Conservation (phyloP, 78 protist species). For the Emiliania huxleyi region DNA sequence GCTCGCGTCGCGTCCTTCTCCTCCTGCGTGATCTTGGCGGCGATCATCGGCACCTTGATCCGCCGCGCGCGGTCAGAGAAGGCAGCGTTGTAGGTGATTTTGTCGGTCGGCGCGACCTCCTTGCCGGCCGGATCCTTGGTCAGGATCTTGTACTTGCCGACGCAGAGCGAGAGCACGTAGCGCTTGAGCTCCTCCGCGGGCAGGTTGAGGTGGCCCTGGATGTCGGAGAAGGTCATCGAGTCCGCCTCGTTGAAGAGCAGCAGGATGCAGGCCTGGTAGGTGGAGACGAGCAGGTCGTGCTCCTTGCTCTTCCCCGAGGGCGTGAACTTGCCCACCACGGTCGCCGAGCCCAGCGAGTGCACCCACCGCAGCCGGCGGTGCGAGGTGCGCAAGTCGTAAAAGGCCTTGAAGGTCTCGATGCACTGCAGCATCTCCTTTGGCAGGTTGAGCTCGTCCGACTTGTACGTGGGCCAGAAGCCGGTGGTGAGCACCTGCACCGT, state of each 20-base stretch:
- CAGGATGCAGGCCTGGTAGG: constrained; percentile 41
- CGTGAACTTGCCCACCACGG: background rate
- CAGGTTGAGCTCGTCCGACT: constrained; percentile 27
- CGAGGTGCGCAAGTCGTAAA: constrained; percentile 23
- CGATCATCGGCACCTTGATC: constrained; percentile 35
- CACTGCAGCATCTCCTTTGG: background rate
- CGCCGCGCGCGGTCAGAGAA: constrained; percentile 17
- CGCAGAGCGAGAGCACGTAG: constrained; percentile 10
- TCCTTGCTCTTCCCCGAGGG: background rate
- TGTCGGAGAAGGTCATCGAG: background rate
- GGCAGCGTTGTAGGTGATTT: background rate
- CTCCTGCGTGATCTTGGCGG: constrained; percentile 43
- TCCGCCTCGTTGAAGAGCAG: constrained; percentile 36
- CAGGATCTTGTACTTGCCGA: constrained; percentile 9
- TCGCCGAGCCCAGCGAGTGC: constrained; percentile 38
- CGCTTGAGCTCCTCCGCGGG: constrained; percentile 48
- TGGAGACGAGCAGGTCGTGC: constrained; percentile 36
- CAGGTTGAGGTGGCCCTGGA: constrained; percentile 21
- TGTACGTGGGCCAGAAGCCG: constrained; percentile 63
- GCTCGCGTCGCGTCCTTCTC: constrained; percentile 43
- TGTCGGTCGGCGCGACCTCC: background rate
- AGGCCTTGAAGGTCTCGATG: constrained; percentile 30
- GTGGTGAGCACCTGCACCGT: constrained; percentile 46
- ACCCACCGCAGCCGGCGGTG: constrained; percentile 49
- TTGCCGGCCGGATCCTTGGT: background rate